Conservation (phyloP, 2,329 filamentous ascomycete genomes). For the Claviceps paspali region DNA sequence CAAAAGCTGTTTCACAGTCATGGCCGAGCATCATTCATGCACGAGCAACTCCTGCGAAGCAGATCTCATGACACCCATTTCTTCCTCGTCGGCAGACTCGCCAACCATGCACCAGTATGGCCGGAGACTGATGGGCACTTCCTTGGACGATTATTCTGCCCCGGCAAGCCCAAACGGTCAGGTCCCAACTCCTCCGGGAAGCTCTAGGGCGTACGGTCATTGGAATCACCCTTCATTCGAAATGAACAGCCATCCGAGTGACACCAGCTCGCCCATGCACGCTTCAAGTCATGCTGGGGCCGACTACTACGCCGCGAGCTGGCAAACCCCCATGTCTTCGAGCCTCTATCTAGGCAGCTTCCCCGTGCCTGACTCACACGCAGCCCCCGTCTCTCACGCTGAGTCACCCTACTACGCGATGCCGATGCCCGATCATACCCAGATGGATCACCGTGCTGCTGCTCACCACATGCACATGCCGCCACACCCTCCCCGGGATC, state of each 20-base stretch:
- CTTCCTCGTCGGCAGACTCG: too few species aligned
- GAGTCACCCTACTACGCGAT: constrained; percentile 15
- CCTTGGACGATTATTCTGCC: constrained; percentile 22
- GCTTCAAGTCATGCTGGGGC: constrained; percentile 20
- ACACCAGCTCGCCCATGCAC: constrained; percentile 30
- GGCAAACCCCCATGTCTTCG: constrained; percentile 21
- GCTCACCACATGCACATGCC: constrained; percentile 11
- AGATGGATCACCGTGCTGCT: constrained; percentile 13
- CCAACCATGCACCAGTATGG: too few species aligned
- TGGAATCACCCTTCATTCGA: constrained; percentile 25
- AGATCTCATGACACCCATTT: too few species aligned
- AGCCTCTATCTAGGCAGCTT: constrained; percentile 22
- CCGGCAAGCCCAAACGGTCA: constrained; percentile 22
- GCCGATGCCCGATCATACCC: constrained; percentile 13
- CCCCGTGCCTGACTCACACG: constrained; percentile 19
- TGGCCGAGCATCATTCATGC: too few species aligned
- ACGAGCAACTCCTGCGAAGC: too few species aligned
- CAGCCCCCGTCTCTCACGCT: constrained; percentile 11
- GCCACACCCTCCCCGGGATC: constrained; percentile 12
- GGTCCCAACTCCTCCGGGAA: constrained; percentile 32
- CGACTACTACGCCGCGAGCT: constrained; percentile 26
- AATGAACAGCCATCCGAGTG: constrained; percentile 25
- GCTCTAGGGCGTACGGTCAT: constrained; percentile 28
- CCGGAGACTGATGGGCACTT: constrained; percentile 1
- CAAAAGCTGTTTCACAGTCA: too few species aligned